Base-by-base conservation (phyloP, 2,329 filamentous ascomycete species). In the Aspergillus puulaauensis region DNA sequence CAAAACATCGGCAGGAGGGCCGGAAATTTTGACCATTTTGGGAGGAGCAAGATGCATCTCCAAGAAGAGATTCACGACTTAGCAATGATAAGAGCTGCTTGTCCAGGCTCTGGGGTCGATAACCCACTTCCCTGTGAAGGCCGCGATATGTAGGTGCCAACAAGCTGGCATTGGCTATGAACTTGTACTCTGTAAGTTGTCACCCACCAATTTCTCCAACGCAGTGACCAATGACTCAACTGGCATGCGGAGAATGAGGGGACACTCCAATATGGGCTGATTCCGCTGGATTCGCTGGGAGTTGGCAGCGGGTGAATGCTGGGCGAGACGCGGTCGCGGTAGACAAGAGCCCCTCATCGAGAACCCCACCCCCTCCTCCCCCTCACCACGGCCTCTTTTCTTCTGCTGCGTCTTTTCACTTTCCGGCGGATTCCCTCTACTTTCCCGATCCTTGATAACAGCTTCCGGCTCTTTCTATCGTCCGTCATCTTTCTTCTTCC, bases 371-470 rank as follows among this genome's bases (percentile, higher is more conserved):
- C 54, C 57, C 61, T 59, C 60, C 61, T 61, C 61, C 60, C 51
- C 46, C 43, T 56, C 50, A 56, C 23, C 54, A 63, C 43, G 33
- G 33, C 35, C 6, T 48, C 55, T 57, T 47, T 53, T 61, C 47
- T 60, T 54, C 53, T 61, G 49, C 52, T 64, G 57, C 57, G 60
- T 55, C 57, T 49, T 31, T 59, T 60, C 59, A 54, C 33, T 64
- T 57, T 61, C 61, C 64, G 24, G 54, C 60, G 61, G 23, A 40
- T 35, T 58, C 57, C 54, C n/a, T 40, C 54, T 56, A 41, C 33
- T 23, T 19, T 43, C 56, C 48, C 41, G 37, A 56, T 54, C 41
- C 35, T 31, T 46, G 39, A 53, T 49, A 40, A 27, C 23, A 15
- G 27, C 37, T 49, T 39, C 45, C 21, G 17, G n/a, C 40, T 55